Evolutionary conservation across 768 basidiomycete species (phyloP), one percentile per base, ranked within the genome.

Genomic region (Rhodocollybia butyracea): DNA sequence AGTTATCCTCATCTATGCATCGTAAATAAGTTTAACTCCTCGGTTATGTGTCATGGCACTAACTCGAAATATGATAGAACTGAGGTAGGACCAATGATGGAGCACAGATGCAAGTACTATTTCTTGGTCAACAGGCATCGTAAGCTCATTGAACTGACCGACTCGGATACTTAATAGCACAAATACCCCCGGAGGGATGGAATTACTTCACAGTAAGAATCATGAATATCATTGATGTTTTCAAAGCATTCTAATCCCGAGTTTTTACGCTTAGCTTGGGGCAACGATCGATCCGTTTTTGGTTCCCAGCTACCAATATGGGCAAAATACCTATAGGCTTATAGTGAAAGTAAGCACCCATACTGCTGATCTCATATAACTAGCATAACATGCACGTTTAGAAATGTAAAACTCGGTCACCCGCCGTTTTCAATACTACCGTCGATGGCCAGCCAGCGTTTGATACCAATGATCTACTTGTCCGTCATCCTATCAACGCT

Each of bases 401-500:
- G 24, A 45, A 11, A 57, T 54, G 48, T 17, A 36, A 54, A 29
- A 43, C 43, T 19, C 27, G 45, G 27, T 46, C 52, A 30, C 62
- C 59, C 40, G 43, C 64, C 57, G 63, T 55, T 8, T 53, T 54
- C 38, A 61, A 71, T 7, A 38, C 65, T 57, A 74, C 72, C n/a
- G n/a, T n/a, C n/a, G n/a, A n/a, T n/a, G n/a, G n/a, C n/a, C n/a
- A n/a, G n/a, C n/a, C n/a, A n/a, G n/a, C n/a, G n/a, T n/a, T n/a
- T n/a, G n/a, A n/a, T n/a, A n/a, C n/a, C n/a, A n/a, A n/a, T n/a
- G n/a, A n/a, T n/a, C n/a, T n/a, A n/a, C n/a, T n/a, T n/a, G n/a
- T n/a, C n/a, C n/a, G n/a, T n/a, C n/a, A n/a, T n/a, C 60, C 59
- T 8, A 58, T 54, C 24, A 64, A 70, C 13, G 61, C 65, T 1